Percentiles rank a stretch among this genome's conserved stretches.
Conservation (phyloP, 805 yeast species). For the Candida maltosa region DNA sequence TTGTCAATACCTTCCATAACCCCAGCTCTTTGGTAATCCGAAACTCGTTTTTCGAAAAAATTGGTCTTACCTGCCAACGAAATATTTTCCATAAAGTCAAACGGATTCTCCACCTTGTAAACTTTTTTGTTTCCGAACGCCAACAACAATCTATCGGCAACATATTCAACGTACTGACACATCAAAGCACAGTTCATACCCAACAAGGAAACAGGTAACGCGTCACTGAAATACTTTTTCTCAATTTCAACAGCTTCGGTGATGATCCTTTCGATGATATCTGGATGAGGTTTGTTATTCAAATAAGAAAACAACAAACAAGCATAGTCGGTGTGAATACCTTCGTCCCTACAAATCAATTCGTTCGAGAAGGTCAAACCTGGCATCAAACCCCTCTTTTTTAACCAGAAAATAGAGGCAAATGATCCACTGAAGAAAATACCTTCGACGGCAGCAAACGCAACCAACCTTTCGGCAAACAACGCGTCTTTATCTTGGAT, state of each 20-base stretch:
- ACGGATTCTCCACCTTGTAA: conserved; percentile 88
- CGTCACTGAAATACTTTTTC: conserved; percentile 91
- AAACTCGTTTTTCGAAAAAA: conserved; percentile 97
- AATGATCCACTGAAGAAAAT: conserved; percentile 97
- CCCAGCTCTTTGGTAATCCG: conserved; percentile 99
- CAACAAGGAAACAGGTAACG: conserved; percentile 85
- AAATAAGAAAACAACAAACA: conserved; percentile 92
- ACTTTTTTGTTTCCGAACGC: conserved; percentile 88
- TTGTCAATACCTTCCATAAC: conserved; percentile 76
- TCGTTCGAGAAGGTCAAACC: conserved; percentile 98
- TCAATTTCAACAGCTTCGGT: conserved; percentile 95
- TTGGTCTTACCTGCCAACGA: conserved; percentile 98
- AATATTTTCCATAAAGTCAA: conserved; percentile 98
- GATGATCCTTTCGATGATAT: conserved; percentile 78
- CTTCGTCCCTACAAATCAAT: conserved; percentile 97
- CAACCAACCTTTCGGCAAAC: conserved; percentile 93
- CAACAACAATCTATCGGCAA: conserved; percentile 90
- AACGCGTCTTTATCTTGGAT: conserved; percentile 82
- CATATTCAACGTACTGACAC: conserved; percentile 98
- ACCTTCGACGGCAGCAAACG: conserved; percentile 99
- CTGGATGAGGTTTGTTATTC: conserved; percentile 79
- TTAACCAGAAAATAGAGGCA: conserved; percentile 97
- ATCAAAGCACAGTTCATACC: conserved; percentile 93
- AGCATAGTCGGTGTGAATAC: conserved; percentile 97
- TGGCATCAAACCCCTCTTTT: conserved; percentile 98